Conservation (phyloP, 75 land plant genomes). For the Picea sitchensis region DNA sequence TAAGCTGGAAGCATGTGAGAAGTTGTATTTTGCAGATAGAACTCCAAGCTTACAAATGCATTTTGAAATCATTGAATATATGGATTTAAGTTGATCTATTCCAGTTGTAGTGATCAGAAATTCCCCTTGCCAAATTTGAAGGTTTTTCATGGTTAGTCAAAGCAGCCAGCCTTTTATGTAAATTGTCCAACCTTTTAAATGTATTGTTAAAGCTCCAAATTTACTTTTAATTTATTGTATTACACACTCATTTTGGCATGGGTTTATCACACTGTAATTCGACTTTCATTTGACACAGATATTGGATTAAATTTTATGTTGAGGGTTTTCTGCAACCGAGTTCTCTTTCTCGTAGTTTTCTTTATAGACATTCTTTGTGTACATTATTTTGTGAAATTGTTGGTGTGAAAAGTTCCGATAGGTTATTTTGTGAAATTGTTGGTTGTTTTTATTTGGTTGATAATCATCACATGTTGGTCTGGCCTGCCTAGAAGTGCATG, state of each 20-base stretch:
- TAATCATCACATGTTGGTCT: background rate
- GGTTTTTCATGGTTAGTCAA: background rate
- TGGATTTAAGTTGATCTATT: slow-evolving; percentile 38
- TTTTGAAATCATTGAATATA: slow-evolving; percentile 78
- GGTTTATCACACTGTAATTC: background rate
- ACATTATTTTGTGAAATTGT: background rate
- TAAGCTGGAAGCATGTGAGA: slow-evolving; percentile 58
- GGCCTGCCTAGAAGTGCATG: background rate
- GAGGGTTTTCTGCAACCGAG: too few relatives aligned
- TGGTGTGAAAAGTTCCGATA: background rate
- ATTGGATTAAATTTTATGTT: too few relatives aligned
- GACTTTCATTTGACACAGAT: too few relatives aligned
- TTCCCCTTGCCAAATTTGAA: background rate
- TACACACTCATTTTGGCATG: background rate
- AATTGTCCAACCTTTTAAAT: background rate
- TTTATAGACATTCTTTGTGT: background rate
- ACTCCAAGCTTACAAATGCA: slow-evolving; percentile 84
- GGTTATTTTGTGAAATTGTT: background rate
- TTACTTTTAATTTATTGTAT: background rate
- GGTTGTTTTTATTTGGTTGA: background rate
- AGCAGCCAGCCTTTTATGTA: background rate
- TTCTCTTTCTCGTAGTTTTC: background rate
- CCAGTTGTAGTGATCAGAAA: background rate
- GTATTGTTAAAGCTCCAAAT: background rate
- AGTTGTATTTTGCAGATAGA: slow-evolving; percentile 54